Conservation (phyloP, 257 asterid species). For the Ajuga chamaepitys region DNA sequence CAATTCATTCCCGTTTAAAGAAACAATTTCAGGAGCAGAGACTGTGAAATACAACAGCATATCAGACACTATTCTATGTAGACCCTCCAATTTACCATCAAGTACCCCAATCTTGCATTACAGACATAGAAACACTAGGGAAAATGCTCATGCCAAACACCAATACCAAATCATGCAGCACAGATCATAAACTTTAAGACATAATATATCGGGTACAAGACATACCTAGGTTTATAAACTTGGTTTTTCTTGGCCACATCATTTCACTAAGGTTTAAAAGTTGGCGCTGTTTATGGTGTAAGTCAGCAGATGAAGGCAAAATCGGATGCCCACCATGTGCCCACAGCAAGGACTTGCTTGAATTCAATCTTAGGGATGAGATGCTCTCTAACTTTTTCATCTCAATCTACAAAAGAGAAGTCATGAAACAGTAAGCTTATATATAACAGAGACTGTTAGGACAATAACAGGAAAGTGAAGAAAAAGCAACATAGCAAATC, state of each 20-base stretch:
- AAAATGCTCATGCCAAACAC: not conserved
- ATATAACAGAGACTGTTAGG: not conserved
- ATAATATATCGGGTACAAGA: constrained; percentile 4
- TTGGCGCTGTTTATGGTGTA: constrained; percentile 51
- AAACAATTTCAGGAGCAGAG: constrained; percentile 15
- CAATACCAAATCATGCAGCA: constrained; percentile 1
- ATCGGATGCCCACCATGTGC: constrained; percentile 82
- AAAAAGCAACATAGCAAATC: not conserved
- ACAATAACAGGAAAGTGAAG: not conserved
- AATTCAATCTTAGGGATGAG: constrained; percentile 32
- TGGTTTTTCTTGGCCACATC: constrained; percentile 56
- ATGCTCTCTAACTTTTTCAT: constrained; percentile 28
- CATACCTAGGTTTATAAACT: constrained; percentile 36
- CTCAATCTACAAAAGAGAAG: constrained; percentile 38
- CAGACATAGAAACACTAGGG: not conserved
- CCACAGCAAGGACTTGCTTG: constrained; percentile 76
- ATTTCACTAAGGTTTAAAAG: constrained; percentile 43
- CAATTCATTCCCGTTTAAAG: constrained; percentile 26
- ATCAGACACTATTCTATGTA: not conserved
- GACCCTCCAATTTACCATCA: not conserved
- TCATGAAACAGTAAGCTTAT: not conserved
- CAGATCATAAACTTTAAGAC: not conserved
- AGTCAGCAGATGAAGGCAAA: constrained; percentile 60
- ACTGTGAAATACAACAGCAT: not conserved
- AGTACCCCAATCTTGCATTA: not conserved